A percentile compares a stretch with the other conserved stretches of the same genome.
phyloP scores from a whole-genome alignment of 768 basidiomycete species.

The Amanita fuliginea region DNA sequence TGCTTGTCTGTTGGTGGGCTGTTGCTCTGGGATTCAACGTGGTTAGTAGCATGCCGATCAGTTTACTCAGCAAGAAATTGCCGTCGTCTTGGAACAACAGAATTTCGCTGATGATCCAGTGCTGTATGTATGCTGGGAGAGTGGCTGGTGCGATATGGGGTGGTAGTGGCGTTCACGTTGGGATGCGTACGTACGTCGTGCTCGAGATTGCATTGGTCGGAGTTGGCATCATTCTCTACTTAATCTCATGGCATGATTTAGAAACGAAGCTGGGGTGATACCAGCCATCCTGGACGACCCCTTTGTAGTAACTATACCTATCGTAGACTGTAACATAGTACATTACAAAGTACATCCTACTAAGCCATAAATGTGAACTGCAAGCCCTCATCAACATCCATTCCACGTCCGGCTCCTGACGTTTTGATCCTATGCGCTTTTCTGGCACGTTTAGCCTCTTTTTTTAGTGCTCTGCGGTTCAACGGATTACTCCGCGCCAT shows the following conservation, averaged over 20 bases:
- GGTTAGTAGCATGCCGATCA: constrained; percentile 58
- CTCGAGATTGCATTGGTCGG: constrained; percentile 52
- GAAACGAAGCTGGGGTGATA: constrained; percentile 53
- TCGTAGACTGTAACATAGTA: not conserved
- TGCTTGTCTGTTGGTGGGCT: constrained; percentile 43
- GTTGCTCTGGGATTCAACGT: constrained; percentile 67
- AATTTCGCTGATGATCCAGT: constrained; percentile 51
- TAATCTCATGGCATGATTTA: constrained; percentile 47
- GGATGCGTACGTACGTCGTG: constrained; percentile 50
- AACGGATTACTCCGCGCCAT: constrained; percentile 52
- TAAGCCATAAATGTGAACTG: constrained; percentile 38
- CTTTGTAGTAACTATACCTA: too few species aligned
- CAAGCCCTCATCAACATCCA: constrained; percentile 39
- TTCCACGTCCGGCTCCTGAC: constrained; percentile 16
- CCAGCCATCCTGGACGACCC: too few species aligned
- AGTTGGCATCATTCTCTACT: constrained; percentile 43
- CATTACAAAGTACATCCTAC: not conserved
- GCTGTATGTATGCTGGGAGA: constrained; percentile 57
- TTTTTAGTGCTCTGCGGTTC: constrained; percentile 47
- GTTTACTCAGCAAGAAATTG: constrained; percentile 57
- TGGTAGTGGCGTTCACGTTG: constrained; percentile 46
- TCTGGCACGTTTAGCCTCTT: constrained; percentile 50
- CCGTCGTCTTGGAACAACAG: constrained; percentile 50
- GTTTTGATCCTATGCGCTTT: constrained; percentile 32
- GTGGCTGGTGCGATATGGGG: constrained; percentile 61